These are phyloP conservation scores for Balakata baccata DNA, from an alignment of 345 rosid species.

Conservation along the genomic window DNA sequence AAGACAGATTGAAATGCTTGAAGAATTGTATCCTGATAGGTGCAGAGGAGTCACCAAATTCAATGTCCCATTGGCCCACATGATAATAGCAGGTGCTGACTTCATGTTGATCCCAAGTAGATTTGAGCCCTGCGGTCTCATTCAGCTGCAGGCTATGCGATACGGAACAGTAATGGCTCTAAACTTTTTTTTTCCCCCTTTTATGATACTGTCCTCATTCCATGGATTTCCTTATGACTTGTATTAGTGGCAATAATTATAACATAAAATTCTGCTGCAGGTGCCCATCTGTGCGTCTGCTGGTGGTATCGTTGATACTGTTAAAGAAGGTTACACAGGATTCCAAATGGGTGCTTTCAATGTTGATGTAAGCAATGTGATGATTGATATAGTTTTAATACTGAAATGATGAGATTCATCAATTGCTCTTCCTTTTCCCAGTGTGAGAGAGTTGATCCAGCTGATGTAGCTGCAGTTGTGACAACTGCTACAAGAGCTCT, in stretches of 20 bases:
- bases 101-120: slow-evolving; percentile 80
- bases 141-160: slow-evolving; percentile 94
- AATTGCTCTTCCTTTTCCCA: slow-evolving; percentile 24
- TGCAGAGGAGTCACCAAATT: slow-evolving; percentile 78
- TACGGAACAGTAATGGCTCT: slow-evolving; percentile 69
- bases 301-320: slow-evolving; percentile 96
- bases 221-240: too few species aligned
- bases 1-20: slow-evolving; percentile 61
- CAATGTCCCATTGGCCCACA: slow-evolving; percentile 76
- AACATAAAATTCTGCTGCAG: slow-evolving; percentile 24
- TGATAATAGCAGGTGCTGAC: slow-evolving; percentile 89
- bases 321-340: slow-evolving; percentile 87
- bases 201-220: neutral
- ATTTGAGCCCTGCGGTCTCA: slow-evolving; percentile 98
- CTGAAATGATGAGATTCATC: neutral
- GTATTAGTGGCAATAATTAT: too few species aligned
- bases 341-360: slow-evolving; percentile 83
- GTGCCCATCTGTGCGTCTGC: slow-evolving; percentile 87
- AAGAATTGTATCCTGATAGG: slow-evolving; percentile 57
- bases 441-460: slow-evolving; percentile 84
- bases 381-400: neutral
- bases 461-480: slow-evolving; percentile 65
- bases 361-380: slow-evolving; percentile 50
- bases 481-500: slow-evolving; percentile 58
- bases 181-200: neutral